Percentiles rank a stretch among this genome's conserved stretches.
These are phyloP conservation scores for Silene uniflora DNA, from an alignment of 148 eudicot species.

Conservation along the genomic window DNA sequence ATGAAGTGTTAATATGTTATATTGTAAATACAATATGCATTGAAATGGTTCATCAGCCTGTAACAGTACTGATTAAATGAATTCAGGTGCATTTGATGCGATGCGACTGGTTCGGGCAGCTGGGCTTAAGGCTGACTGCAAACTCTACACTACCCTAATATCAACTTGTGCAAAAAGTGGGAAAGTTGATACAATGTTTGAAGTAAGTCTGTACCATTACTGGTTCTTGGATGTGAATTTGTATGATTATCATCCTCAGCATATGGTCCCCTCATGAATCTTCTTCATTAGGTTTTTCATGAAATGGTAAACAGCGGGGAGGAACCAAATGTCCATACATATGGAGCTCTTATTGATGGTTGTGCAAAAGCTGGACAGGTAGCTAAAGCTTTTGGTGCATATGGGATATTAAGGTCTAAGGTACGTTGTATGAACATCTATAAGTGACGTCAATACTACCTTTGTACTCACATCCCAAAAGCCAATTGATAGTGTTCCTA, in stretches of 20 bases:
- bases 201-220: conserved; percentile 40
- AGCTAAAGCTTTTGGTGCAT: conserved; percentile 99
- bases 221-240: conserved; percentile 7
- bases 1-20: background rate
- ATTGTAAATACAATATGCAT: background rate
- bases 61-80: background rate
- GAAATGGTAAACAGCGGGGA: conserved; percentile 84
- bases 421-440: conserved; percentile 34
- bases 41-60: background rate
- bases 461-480: conserved; percentile 22
- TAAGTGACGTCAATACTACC: conserved; percentile 6
- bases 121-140: conserved; percentile 81
- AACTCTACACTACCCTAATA: conserved; percentile 88
- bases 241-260: conserved; percentile 4
- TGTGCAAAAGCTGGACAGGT: conserved; percentile 96
- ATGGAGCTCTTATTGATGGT: conserved; percentile 96
- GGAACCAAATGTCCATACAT: conserved; percentile 90
- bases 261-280: conserved; percentile 13
- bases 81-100: conserved; percentile 80
- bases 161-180: conserved; percentile 95
- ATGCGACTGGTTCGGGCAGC: conserved; percentile 58
- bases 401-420: conserved; percentile 96
- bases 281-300: conserved; percentile 66
- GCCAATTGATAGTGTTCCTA: conserved; percentile 37
- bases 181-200: conserved; percentile 93